Evolutionary conservation across 176 grass and related monocot species (phyloP).

Genomic region (Guadua angustifolia): DNA sequence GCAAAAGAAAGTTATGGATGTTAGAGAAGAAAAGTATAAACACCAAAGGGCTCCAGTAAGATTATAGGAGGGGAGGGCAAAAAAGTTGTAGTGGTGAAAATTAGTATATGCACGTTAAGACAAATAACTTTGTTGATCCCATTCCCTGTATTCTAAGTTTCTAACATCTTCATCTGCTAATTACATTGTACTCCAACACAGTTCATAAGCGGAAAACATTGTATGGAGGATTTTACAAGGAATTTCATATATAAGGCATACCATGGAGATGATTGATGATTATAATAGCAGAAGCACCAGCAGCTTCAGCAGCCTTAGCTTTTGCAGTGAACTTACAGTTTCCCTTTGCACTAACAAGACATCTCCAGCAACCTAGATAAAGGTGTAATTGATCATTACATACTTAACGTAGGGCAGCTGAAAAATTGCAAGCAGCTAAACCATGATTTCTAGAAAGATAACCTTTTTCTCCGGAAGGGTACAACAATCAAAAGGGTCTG

Average conservation of each 20-base stretch:
- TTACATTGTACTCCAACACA: conserved; percentile 13
- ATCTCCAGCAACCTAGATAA: conserved; percentile 71
- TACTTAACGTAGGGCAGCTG: background rate
- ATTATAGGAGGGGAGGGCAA: background rate
- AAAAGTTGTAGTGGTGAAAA: background rate
- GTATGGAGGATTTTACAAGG: background rate
- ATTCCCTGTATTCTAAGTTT: background rate
- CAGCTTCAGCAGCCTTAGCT: conserved; percentile 71
- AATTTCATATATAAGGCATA: conserved; percentile 38
- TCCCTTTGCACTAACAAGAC: conserved; percentile 81
- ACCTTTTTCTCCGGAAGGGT: conserved; percentile 56
- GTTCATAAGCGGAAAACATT: background rate
- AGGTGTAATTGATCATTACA: conserved; percentile 17
- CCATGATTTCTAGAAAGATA: conserved; percentile 35
- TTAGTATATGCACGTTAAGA: background rate
- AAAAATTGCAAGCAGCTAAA: conserved; percentile 17
- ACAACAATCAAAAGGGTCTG: conserved; percentile 80
- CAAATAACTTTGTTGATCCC: conserved; percentile 17
- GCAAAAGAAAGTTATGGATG: conserved; percentile 9
- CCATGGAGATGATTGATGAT: conserved; percentile 83
- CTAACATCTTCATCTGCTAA: conserved; percentile 28
- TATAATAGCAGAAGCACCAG: conserved; percentile 95
- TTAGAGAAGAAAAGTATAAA: conserved; percentile 1
- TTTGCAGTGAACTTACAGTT: conserved; percentile 87
- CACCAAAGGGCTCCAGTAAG: background rate